These are phyloP conservation scores for Lomentospora prolificans DNA, from an alignment of 2,329 filamentous ascomycete genomes.

Conservation along the genomic window DNA sequence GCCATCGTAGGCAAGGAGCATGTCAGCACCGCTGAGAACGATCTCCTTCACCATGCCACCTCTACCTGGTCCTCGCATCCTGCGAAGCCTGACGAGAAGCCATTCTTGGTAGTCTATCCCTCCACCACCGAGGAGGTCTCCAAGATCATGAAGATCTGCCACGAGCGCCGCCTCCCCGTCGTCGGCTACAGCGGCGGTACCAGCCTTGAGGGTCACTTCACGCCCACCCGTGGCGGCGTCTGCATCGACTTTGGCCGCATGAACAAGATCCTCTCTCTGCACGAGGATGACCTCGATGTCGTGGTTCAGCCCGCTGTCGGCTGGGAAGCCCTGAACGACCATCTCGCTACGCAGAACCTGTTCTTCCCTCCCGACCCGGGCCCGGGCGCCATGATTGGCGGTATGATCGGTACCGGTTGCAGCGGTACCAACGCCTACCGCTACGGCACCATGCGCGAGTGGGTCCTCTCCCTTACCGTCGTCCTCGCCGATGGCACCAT, in stretches of 20 bases:
- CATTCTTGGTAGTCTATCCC: slow-evolving; percentile 69
- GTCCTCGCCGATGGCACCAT: slow-evolving; percentile 85
- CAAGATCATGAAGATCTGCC: slow-evolving; percentile 82
- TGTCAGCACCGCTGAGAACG: slow-evolving; percentile 48
- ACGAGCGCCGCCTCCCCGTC: slow-evolving; percentile 70
- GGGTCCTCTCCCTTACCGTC: slow-evolving; percentile 79
- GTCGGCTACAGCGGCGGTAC: slow-evolving; percentile 83
- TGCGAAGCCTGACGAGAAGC: slow-evolving; percentile 34
- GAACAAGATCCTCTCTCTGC: slow-evolving; percentile 68
- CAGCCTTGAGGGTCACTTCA: slow-evolving; percentile 80
- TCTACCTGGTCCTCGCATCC: slow-evolving; percentile 56
- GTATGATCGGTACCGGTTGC: slow-evolving; percentile 68
- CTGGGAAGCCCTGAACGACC: slow-evolving; percentile 79
- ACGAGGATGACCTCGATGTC: slow-evolving; percentile 69
- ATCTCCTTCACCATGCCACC: slow-evolving; percentile 46
- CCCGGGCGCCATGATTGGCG: slow-evolving; percentile 85
- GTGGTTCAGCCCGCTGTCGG: slow-evolving; percentile 73
- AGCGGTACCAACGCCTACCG: slow-evolving; percentile 82
- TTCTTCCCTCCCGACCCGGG: slow-evolving; percentile 92
- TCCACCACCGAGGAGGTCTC: slow-evolving; percentile 72
- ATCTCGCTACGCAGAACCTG: slow-evolving; percentile 60
- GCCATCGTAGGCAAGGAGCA: slow-evolving; percentile 54
- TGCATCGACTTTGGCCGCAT: slow-evolving; percentile 81
- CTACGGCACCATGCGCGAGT: slow-evolving; percentile 91
- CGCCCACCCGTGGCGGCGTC: slow-evolving; percentile 71